Conservation (phyloP, 2,329 filamentous ascomycete genomes). For the Colletotrichum incanum region DNA sequence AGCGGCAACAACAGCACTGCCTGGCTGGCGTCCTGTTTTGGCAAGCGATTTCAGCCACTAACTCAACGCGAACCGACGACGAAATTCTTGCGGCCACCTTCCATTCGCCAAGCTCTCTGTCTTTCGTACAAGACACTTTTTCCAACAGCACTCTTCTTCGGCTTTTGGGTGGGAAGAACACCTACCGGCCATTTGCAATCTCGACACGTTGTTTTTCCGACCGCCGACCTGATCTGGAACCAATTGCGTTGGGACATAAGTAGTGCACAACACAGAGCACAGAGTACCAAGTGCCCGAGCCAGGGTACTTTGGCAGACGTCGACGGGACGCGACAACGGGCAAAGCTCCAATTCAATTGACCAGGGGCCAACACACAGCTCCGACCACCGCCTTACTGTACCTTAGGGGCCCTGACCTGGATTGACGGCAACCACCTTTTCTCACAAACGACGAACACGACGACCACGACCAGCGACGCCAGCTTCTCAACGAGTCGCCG, state of each 20-base stretch:
- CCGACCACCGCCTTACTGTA: conserved; percentile 29
- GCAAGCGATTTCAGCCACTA: conserved; percentile 13
- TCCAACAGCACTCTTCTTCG: conserved; percentile 2
- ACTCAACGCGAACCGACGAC: conserved; percentile 17
- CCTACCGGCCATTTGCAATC: background rate
- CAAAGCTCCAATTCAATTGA: conserved; percentile 27
- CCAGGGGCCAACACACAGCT: conserved; percentile 25
- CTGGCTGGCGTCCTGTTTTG: background rate
- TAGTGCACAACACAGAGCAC: background rate
- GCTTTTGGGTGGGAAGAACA: background rate
- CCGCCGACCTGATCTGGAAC: background rate
- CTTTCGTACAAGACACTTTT: conserved; percentile 6
- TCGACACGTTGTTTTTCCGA: conserved; percentile 11
- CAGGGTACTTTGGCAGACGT: background rate
- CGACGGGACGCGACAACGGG: conserved; percentile 21
- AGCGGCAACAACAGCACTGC: too few species aligned
- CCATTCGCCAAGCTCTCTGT: background rate
- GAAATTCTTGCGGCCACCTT: conserved; percentile 30
- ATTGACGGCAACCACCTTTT: conserved; percentile 18
- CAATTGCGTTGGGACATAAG: conserved; percentile 10
- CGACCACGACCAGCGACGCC: conserved; percentile 24
- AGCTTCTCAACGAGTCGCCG: conserved; percentile 24
- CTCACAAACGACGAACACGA: conserved; percentile 17
- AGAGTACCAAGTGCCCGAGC: background rate
- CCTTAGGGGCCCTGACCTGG: background rate